Evolutionary conservation across 2,329 filamentous ascomycete species (phyloP).

Genomic region (Neocucurbitaria cava): DNA sequence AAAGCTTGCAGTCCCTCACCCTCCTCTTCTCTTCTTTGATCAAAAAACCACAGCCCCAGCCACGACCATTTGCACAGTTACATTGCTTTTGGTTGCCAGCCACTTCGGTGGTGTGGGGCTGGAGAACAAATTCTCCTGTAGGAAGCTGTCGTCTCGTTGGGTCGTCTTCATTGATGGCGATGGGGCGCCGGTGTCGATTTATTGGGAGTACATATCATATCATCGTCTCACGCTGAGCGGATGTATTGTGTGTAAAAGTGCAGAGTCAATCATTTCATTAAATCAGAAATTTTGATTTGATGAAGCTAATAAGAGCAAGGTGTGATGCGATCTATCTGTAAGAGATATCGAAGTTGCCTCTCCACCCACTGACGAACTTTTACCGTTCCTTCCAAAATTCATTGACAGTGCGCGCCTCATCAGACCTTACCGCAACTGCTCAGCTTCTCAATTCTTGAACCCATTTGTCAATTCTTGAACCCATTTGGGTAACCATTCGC

Average conservation of each 20-base stretch:
- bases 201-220: slow-evolving; percentile 69
- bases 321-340: not conserved
- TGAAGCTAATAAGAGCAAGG: slow-evolving; percentile 8
- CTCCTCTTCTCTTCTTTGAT: slow-evolving; percentile 56
- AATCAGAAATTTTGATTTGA: not conserved
- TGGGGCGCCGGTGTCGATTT: slow-evolving; percentile 73
- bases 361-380: slow-evolving; percentile 1
- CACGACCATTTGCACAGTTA: slow-evolving; percentile 70
- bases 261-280: no score
- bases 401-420: slow-evolving; percentile 10
- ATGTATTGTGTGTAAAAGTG: no score
- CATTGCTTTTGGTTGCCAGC: slow-evolving; percentile 73
- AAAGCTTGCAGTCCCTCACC: slow-evolving; percentile 30
- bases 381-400: slow-evolving; percentile 9
- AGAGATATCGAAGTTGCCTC: not conserved
- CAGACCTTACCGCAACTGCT: not conserved
- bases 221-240: not conserved
- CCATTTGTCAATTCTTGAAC: slow-evolving; percentile 43
- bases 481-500: slow-evolving; percentile 42
- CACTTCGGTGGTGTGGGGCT: slow-evolving; percentile 66
- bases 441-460: slow-evolving; percentile 35
- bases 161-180: slow-evolving; percentile 76
- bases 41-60: slow-evolving; percentile 69
- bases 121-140: slow-evolving; percentile 67
- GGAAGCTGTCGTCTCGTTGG: slow-evolving; percentile 73